These are phyloP conservation scores for Candida montana DNA, from an alignment of 805 yeast genomes.

Conservation along the genomic window DNA sequence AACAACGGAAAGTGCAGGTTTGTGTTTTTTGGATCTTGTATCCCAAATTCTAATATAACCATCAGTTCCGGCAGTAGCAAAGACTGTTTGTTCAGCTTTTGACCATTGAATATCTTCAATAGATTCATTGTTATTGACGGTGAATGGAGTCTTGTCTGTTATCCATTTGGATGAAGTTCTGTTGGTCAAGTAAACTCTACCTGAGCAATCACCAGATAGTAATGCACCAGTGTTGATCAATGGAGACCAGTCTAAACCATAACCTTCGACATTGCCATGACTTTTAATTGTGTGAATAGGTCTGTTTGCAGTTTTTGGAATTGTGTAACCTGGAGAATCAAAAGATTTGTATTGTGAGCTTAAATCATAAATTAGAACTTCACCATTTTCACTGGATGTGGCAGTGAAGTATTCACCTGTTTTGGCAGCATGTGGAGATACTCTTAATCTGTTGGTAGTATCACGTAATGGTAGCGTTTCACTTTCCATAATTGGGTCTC, in stretches of 20 bases:
- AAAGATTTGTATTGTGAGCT: slow-evolving; percentile 76
- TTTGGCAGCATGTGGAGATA: slow-evolving; percentile 66
- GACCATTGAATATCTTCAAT: slow-evolving; percentile 98
- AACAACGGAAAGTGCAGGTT: slow-evolving; percentile 78
- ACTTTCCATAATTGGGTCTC: slow-evolving; percentile 83
- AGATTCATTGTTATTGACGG: slow-evolving; percentile 57
- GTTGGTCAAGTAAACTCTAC: slow-evolving; percentile 72
- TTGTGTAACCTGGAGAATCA: slow-evolving; percentile 78
- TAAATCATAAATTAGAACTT: slow-evolving; percentile 78
- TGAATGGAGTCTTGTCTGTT: slow-evolving; percentile 79
- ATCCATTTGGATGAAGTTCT: slow-evolving; percentile 77
- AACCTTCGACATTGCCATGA: slow-evolving; percentile 97
- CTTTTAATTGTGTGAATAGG: slow-evolving; percentile 76
- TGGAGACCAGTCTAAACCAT: slow-evolving; percentile 97
- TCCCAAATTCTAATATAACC: slow-evolving; percentile 96
- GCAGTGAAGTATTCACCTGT: slow-evolving; percentile 86
- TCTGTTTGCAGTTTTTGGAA: slow-evolving; percentile 71
- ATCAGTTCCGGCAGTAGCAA: slow-evolving; percentile 91
- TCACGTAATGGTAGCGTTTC: slow-evolving; percentile 71
- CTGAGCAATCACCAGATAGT: slow-evolving; percentile 84
- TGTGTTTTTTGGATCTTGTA: slow-evolving; percentile 85
- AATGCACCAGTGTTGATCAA: slow-evolving; percentile 71
- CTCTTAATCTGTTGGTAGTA: slow-evolving; percentile 86
- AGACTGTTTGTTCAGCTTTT: slow-evolving; percentile 83
- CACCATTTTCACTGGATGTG: slow-evolving; percentile 85